phyloP scores from a whole-genome alignment of 2,329 filamentous ascomycete species.

The Lecanicillium sp. region DNA sequence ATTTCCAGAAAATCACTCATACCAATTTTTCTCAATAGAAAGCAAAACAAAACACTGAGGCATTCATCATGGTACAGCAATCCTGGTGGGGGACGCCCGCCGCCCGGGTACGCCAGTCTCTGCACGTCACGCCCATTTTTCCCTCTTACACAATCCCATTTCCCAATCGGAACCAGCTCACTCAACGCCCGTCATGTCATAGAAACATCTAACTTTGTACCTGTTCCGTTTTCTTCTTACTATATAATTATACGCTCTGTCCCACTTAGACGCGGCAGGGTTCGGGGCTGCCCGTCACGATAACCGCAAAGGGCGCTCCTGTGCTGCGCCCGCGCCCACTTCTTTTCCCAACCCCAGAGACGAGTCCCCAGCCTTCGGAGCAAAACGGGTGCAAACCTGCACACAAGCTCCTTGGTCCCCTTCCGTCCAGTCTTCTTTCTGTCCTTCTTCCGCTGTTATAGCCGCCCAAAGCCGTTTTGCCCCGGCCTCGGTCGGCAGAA shows the following conservation, averaged over 20 bases:
- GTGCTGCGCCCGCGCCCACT: conserved; percentile 8
- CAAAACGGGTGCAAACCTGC: conserved; percentile 8
- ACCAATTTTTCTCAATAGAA: too few species aligned
- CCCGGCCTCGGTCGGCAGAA: conserved; percentile 8
- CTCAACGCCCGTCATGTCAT: too few species aligned
- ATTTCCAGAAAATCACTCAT: too few species aligned
- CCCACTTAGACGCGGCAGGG: conserved; percentile 14
- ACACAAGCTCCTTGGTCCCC: background rate
- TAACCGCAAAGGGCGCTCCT: conserved; percentile 9
- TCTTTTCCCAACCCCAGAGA: too few species aligned
- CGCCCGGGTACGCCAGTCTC: too few species aligned
- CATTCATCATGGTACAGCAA: too few species aligned
- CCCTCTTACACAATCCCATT: too few species aligned
- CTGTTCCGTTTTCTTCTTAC: conserved; percentile 3
- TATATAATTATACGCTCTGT: conserved; percentile 13
- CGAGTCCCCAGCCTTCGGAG: conserved; percentile 7
- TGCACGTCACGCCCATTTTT: too few species aligned
- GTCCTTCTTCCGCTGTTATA: background rate
- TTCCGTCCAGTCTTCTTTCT: background rate
- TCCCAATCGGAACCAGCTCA: too few species aligned
- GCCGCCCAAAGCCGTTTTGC: conserved; percentile 9
- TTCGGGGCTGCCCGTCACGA: conserved; percentile 15
- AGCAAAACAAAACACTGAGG: too few species aligned
- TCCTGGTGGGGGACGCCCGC: too few species aligned
- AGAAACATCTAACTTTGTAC: too few species aligned